Percentiles rank a stretch among this genome's conserved stretches.
These are phyloP conservation scores for Beauveria sp. DNA, from an alignment of 2,329 filamentous ascomycete genomes.

Conservation along the genomic window DNA sequence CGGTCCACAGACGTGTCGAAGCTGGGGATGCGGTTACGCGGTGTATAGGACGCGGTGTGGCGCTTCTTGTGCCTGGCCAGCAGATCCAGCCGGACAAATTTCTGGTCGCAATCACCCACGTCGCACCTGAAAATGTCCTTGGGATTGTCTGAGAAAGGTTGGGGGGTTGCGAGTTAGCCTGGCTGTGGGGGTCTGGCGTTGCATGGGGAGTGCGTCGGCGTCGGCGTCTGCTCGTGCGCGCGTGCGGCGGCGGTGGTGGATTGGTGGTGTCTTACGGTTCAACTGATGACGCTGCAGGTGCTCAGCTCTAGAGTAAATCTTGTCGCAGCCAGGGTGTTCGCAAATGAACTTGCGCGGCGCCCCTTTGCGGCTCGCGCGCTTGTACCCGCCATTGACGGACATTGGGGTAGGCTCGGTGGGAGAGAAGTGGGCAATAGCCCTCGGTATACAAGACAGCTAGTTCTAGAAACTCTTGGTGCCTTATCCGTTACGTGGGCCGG, in stretches of 20 bases:
- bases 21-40: slow-evolving; percentile 42
- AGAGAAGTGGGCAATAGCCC: background rate
- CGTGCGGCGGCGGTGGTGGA: slow-evolving; percentile 6
- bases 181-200: slow-evolving; percentile 12
- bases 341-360: slow-evolving; percentile 51
- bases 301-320: slow-evolving; percentile 73
- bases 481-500: background rate
- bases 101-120: slow-evolving; percentile 63
- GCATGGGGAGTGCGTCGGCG: slow-evolving; percentile 4
- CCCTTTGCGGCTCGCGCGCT: slow-evolving; percentile 44
- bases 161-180: slow-evolving; percentile 3
- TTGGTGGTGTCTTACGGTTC: slow-evolving; percentile 54
- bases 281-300: slow-evolving; percentile 76
- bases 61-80: slow-evolving; percentile 61
- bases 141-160: slow-evolving; percentile 52
- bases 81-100: slow-evolving; percentile 72
- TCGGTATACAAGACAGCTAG: background rate
- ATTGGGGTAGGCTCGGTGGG: background rate
- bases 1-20: slow-evolving; percentile 30
- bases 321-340: slow-evolving; percentile 64
- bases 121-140: slow-evolving; percentile 76
- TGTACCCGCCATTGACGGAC: slow-evolving; percentile 27
- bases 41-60: slow-evolving; percentile 48
- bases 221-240: slow-evolving; percentile 9
- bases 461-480: background rate